These are phyloP conservation scores for Epichloe coenophiala DNA, from an alignment of 2,329 filamentous ascomycete genomes.

Conservation along the genomic window DNA sequence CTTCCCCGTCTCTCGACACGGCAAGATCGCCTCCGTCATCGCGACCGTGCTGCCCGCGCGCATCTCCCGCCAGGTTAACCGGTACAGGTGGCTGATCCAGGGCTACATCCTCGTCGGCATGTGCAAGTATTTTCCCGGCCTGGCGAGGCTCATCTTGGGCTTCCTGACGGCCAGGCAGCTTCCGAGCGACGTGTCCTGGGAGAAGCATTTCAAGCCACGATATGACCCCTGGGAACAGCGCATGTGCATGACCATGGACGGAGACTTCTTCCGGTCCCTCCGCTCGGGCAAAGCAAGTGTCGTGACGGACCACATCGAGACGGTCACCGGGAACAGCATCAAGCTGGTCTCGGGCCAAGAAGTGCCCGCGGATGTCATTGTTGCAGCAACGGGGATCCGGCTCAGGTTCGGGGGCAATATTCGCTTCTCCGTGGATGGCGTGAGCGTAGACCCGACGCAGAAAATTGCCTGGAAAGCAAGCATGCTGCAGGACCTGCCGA, in stretches of 20 bases:
- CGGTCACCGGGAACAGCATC: constrained; percentile 29
- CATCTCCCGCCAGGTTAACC: constrained; percentile 29
- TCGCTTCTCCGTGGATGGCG: constrained; percentile 35
- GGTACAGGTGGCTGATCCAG: constrained; percentile 33
- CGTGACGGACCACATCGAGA: constrained; percentile 32
- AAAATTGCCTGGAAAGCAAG: constrained; percentile 43
- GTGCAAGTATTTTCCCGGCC: constrained; percentile 34
- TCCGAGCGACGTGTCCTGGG: constrained; percentile 30
- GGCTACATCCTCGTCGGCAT: constrained; percentile 27
- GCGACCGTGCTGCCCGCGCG: constrained; percentile 27
- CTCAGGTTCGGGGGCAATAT: constrained; percentile 42
- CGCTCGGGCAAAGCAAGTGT: constrained; percentile 25
- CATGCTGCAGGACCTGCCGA: constrained; percentile 52
- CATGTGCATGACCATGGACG: constrained; percentile 41
- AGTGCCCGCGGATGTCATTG: constrained; percentile 45
- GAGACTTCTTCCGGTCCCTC: constrained; percentile 31
- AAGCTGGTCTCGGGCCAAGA: constrained; percentile 27
- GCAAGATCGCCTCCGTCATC: constrained; percentile 20
- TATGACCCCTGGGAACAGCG: constrained; percentile 56
- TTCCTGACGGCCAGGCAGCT: constrained; percentile 29
- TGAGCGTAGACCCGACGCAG: constrained; percentile 25
- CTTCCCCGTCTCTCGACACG: constrained; percentile 34
- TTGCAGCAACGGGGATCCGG: constrained; percentile 51
- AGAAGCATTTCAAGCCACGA: constrained; percentile 40
- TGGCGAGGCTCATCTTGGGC: constrained; percentile 30